These are phyloP conservation scores for Boeremia lycopersici DNA, from an alignment of 2,329 filamentous ascomycete genomes.

Conservation along the genomic window DNA sequence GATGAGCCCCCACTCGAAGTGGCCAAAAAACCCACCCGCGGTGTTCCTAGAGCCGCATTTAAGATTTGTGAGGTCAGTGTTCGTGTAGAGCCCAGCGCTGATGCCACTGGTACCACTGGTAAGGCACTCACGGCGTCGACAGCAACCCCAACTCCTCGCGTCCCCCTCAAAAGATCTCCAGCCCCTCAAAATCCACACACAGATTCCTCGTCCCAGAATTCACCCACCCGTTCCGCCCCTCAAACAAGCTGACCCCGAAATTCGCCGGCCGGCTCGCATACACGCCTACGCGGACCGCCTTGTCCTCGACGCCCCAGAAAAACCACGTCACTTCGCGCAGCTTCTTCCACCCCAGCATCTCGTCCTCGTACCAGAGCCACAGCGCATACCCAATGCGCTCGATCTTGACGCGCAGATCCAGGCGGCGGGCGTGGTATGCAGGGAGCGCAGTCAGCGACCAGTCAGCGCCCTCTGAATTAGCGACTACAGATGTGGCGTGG, in stretches of 20 bases:
- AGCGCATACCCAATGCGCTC: slow-evolving; percentile 62
- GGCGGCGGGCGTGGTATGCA: slow-evolving; percentile 49
- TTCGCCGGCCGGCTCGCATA: slow-evolving; percentile 63
- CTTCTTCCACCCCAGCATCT: slow-evolving; percentile 59
- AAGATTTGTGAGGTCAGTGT: too few species aligned
- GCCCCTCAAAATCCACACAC: slow-evolving; percentile 50
- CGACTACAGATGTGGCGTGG: slow-evolving; percentile 63
- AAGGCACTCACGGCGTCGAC: neutral
- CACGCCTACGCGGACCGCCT: slow-evolving; percentile 63
- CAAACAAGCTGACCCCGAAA: slow-evolving; percentile 47
- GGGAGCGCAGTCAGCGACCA: slow-evolving; percentile 60
- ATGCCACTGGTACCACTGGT: too few species aligned
- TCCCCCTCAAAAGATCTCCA: slow-evolving; percentile 46
- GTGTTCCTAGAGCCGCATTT: too few species aligned
- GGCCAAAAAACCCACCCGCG: too few species aligned
- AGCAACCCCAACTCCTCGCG: neutral
- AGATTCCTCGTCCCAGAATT: slow-evolving; percentile 42
- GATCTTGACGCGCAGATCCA: slow-evolving; percentile 61
- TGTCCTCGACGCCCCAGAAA: slow-evolving; percentile 65
- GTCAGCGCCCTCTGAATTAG: slow-evolving; percentile 63
- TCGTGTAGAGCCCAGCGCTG: too few species aligned
- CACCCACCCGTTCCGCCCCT: slow-evolving; percentile 35
- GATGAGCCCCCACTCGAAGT: too few species aligned
- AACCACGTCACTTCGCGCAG: slow-evolving; percentile 66
- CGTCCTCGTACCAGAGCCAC: slow-evolving; percentile 63